phyloP scores from a whole-genome alignment of 2,329 filamentous ascomycete species.

The Epichloe coenophiala region DNA sequence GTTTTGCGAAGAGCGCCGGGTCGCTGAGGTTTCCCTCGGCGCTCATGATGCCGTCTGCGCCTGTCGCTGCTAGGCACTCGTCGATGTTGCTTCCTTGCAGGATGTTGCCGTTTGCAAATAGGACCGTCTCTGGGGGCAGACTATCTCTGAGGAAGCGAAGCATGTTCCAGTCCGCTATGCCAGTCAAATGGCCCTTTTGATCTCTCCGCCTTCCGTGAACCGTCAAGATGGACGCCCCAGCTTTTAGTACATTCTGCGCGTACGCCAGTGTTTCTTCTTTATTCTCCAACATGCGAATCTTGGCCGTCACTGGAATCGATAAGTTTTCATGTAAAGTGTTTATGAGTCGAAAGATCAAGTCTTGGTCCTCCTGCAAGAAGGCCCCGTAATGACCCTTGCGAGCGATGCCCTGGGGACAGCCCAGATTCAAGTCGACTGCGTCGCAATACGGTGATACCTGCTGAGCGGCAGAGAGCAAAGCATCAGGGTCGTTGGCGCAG shows the following conservation, averaged over 20 bases:
- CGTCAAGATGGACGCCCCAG: constrained; percentile 85
- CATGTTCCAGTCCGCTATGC: constrained; percentile 81
- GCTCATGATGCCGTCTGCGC: constrained; percentile 87
- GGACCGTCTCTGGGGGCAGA: constrained; percentile 73
- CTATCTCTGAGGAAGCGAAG: constrained; percentile 72
- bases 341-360: constrained; percentile 70
- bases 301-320: constrained; percentile 78
- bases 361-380: constrained; percentile 88
- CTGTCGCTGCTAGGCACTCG: constrained; percentile 66
- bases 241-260: constrained; percentile 71
- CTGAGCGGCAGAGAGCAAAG: constrained; percentile 64
- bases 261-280: constrained; percentile 79
- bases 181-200: constrained; percentile 93
- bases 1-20: constrained; percentile 66
- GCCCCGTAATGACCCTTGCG: constrained; percentile 82
- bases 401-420: constrained; percentile 93
- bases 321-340: constrained; percentile 68
- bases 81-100: constrained; percentile 67
- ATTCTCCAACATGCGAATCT: constrained; percentile 82
- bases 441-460: constrained; percentile 80
- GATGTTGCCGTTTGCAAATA: constrained; percentile 95
- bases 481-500: constrained; percentile 77
- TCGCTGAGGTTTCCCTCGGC: constrained; percentile 92
- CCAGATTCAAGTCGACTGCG: constrained; percentile 87
- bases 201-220: constrained; percentile 81